A percentile compares a stretch with the other conserved stretches of the same genome.
These are phyloP conservation scores for Lecanosticta acicola DNA, from an alignment of 2,329 filamentous ascomycete genomes.

Conservation along the genomic window DNA sequence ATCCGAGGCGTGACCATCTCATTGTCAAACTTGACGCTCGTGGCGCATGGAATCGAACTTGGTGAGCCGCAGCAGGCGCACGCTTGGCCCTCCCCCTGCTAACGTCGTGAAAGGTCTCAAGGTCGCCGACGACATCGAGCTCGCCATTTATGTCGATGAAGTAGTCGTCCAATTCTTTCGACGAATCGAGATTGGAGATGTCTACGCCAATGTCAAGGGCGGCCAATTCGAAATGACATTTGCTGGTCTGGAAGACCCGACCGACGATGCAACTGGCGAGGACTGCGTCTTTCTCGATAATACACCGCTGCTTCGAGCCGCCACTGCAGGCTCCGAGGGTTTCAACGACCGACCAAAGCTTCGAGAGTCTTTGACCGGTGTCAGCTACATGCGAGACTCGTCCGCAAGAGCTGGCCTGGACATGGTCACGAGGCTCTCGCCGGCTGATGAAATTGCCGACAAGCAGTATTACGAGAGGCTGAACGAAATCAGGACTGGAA, in stretches of 20 bases:
- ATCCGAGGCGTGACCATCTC: constrained; percentile 50
- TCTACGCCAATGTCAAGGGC: constrained; percentile 52
- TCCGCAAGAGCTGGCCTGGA: constrained; percentile 36
- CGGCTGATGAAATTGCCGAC: constrained; percentile 42
- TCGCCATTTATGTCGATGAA: constrained; percentile 48
- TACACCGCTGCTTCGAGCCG: constrained; percentile 44
- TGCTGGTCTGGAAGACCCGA: constrained; percentile 34
- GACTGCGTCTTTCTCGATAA: constrained; percentile 38
- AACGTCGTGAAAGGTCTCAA: constrained; percentile 35
- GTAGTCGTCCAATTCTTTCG: constrained; percentile 47
- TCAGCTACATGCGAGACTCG: constrained; percentile 34
- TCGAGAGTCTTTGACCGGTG: constrained; percentile 36
- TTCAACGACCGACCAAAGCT: constrained; percentile 20
- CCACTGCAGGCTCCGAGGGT: constrained; percentile 29
- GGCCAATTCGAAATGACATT: constrained; percentile 49
- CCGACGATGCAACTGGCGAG: constrained; percentile 36
- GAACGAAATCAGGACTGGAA: constrained; percentile 37
- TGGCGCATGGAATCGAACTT: constrained; percentile 50
- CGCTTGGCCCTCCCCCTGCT: background rate
- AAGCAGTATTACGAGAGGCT: constrained; percentile 41
- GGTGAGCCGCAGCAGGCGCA: constrained; percentile 25
- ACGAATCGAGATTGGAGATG: constrained; percentile 47
- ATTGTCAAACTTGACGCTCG: constrained; percentile 45
- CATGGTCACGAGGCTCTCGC: constrained; percentile 40
- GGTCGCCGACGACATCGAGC: constrained; percentile 48